Evolutionary conservation across 495 filamentous ascomycete species (phyloP).

Genomic region (Aspergillus bertholletiae): DNA sequence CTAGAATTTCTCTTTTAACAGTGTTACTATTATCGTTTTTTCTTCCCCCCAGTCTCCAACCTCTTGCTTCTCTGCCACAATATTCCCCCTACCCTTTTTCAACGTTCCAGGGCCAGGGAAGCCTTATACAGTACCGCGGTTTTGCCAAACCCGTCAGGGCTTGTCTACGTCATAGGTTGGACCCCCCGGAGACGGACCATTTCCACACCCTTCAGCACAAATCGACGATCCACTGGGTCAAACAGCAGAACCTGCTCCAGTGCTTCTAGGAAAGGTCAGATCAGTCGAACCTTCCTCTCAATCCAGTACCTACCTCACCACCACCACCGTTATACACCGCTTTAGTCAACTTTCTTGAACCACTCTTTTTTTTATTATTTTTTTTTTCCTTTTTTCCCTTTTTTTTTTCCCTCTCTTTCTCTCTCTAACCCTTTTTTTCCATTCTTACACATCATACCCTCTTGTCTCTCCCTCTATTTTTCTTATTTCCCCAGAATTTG

Average conservation of each 20-base stretch:
- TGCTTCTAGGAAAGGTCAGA: slow-evolving; percentile 24
- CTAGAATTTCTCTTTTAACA: not conserved
- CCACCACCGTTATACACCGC: slow-evolving; percentile 17
- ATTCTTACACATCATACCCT: slow-evolving; percentile 4
- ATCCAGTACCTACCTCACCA: not conserved
- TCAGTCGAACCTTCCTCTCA: slow-evolving; percentile 20
- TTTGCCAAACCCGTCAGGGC: slow-evolving; percentile 19
- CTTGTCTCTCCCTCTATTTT: not conserved
- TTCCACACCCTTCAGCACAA: slow-evolving; percentile 15
- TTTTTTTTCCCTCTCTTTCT: not conserved
- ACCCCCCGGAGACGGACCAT: slow-evolving; percentile 30
- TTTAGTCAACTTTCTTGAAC: slow-evolving; percentile 12
- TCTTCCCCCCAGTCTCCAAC: too few species aligned
- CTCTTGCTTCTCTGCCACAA: too few species aligned
- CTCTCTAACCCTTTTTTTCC: not conserved
- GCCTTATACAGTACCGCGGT: slow-evolving; percentile 15
- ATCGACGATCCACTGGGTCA: slow-evolving; percentile 29
- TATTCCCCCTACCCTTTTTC: not conserved
- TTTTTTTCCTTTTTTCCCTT: not conserved
- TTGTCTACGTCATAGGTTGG: slow-evolving; percentile 35
- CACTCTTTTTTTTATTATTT: not conserved
- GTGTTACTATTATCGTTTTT: not conserved
- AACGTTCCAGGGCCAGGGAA: not conserved
- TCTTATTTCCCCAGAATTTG: not conserved
- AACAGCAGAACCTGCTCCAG: slow-evolving; percentile 14